Evolutionary conservation across 2,329 filamentous ascomycete genomes (phyloP), one percentile per base, ranked within the genome.

Genomic region (Diaporthe sp.): DNA sequence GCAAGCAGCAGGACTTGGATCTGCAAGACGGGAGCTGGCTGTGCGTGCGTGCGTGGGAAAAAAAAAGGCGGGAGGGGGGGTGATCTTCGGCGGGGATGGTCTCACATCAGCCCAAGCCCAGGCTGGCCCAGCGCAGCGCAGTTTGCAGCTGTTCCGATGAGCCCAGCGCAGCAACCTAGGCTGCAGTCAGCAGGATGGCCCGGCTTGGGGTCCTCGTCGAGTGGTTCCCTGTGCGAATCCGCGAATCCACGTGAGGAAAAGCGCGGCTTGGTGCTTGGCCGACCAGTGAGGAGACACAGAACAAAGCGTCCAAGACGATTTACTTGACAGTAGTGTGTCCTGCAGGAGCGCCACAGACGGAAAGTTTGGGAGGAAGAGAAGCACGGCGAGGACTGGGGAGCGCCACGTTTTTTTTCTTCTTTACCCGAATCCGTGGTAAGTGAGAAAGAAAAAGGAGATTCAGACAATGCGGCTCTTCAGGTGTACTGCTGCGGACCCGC

Each of bases 131-230:
- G 58, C 37, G 58, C 58, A 44, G 8, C 30, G 19, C 37, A 61
- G 37, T n/a, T n/a, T n/a, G n/a, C n/a, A 35, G 59, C 42, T n/a
- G n/a, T 39, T 25, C 59, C 42, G 25, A 44, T 19, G 32, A 66
- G 63, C 30, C 30, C 63, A 66, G 63, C n/a, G 3, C n/a, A 66
- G 44, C 30, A 66, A 66, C 63, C 63, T 66, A 66, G 63, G 63
- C 63, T 66, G 63, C 63, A 66, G 63, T 66, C 63, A 66, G 63
- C 63, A 66, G 39, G 63, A 37, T 25, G 63, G 63, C 63, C 63
- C 44, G 42, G 44, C 30, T 51, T 37, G 44, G 63, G 44, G 32
- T 22, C 63, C 30, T 37, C 32, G 30, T 25, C 63, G 22, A 66
- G 44, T 66, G 63, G 63, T 66, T 37, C 44, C 63, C 63, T 66